Evolutionary conservation across 192 early-diverging fungal species (phyloP).

Genomic region (Backusella australiensis): DNA sequence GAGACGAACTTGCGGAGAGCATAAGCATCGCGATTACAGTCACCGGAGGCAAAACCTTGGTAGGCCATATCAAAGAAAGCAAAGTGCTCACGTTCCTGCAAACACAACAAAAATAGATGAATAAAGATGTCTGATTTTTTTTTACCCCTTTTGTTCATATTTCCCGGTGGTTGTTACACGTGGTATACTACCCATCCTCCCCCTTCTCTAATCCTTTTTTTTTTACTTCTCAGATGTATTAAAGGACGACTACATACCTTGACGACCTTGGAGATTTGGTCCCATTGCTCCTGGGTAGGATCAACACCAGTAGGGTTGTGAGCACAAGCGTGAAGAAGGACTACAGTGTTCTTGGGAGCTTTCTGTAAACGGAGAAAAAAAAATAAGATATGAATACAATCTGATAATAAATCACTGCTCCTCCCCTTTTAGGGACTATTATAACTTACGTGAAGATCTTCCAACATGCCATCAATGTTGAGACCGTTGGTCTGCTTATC

Average conservation of each 20-base stretch:
- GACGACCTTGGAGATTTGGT: conserved; percentile 75
- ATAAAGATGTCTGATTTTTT: neutral
- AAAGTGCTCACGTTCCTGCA: conserved; percentile 70
- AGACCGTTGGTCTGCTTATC: conserved; percentile 91
- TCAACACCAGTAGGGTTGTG: conserved; percentile 99
- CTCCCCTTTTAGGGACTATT: neutral
- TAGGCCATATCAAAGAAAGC: conserved; percentile 99
- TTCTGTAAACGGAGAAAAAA: conserved; percentile 37
- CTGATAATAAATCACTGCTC: neutral
- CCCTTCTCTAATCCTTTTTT: neutral
- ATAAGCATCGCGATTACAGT: conserved; percentile 84
- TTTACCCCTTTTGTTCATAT: neutral
- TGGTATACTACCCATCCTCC: neutral
- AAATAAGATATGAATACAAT: neutral
- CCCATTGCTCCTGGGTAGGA: conserved; percentile 92
- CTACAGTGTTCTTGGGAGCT: conserved; percentile 83
- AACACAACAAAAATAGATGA: neutral
- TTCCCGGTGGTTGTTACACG: neutral
- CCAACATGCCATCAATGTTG: conserved; percentile 89
- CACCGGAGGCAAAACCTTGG: conserved; percentile 98
- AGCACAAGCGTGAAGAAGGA: conserved; percentile 97
- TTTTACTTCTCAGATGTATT: conserved; percentile 11
- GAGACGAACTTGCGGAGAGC: conserved; percentile 93
- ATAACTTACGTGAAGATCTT: conserved; percentile 73
- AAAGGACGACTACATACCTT: conserved; percentile 38